These are phyloP conservation scores for Geosmithia putterillii DNA, from an alignment of 2,329 filamentous ascomycete genomes.

Conservation along the genomic window DNA sequence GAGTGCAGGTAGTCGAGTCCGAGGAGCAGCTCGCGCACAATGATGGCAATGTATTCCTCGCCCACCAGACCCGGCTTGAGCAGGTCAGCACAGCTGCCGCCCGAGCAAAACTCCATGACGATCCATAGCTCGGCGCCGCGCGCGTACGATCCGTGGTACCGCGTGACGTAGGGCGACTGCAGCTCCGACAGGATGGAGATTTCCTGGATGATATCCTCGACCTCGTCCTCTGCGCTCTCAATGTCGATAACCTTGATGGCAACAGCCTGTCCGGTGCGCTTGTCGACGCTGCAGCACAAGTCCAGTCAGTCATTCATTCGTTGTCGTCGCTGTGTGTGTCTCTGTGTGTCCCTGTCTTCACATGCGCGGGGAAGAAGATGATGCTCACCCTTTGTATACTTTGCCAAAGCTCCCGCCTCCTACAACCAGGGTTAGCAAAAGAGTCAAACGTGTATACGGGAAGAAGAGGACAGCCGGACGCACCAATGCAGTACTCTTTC, in stretches of 20 bases:
- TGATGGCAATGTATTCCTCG: conserved; percentile 96
- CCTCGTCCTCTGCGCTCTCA: conserved; percentile 96
- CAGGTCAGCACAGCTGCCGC: conserved; percentile 88
- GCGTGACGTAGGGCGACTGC: conserved; percentile 91
- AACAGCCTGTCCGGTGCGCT: conserved; percentile 81
- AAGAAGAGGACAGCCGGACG: conserved; percentile 12
- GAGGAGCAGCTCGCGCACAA: conserved; percentile 77
- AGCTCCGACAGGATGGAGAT: conserved; percentile 95
- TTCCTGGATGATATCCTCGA: conserved; percentile 98
- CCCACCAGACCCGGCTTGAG: conserved; percentile 87
- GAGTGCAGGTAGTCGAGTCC: conserved; percentile 87
- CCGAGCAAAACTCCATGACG: conserved; percentile 98
- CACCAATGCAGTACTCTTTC: conserved; percentile 82
- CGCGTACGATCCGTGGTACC: conserved; percentile 94
- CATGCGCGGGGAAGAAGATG: conserved; percentile 8
- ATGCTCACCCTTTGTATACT: conserved; percentile 80
- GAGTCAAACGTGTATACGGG: neutral
- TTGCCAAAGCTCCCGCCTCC: conserved; percentile 97
- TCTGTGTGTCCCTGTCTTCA: neutral
- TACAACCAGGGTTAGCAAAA: conserved; percentile 17
- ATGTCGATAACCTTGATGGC: conserved; percentile 99
- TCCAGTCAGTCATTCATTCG: conserved; percentile 4
- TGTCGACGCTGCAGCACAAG: conserved; percentile 59
- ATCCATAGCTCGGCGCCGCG: conserved; percentile 98
- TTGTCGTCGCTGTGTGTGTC: too few relatives aligned